Percentiles rank a stretch among this genome's conserved stretches.
These are phyloP conservation scores for Stipa capillata DNA, from an alignment of 176 grass and related monocot species.

Conservation along the genomic window DNA sequence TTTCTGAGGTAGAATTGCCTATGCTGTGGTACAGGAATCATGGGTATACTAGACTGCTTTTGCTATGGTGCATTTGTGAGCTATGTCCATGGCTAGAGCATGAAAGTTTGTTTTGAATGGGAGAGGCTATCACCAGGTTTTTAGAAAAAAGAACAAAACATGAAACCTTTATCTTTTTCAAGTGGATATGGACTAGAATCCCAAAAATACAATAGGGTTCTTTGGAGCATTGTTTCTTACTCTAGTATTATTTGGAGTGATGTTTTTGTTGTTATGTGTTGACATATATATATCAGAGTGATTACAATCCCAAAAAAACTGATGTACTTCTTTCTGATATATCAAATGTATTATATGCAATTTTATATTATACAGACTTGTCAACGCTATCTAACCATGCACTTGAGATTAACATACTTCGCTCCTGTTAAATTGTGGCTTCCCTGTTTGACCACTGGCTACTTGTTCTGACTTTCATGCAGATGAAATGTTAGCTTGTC, in stretches of 20 bases:
- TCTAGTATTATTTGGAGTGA: background rate
- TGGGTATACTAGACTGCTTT: background rate
- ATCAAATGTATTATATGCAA: background rate
- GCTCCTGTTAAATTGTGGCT: background rate
- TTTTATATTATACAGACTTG: background rate
- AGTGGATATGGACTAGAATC: too few relatives aligned
- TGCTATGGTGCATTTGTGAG: background rate
- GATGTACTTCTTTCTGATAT: background rate
- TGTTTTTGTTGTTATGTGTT: too few relatives aligned
- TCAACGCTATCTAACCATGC: background rate
- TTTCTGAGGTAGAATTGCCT: background rate
- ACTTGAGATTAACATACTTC: background rate
- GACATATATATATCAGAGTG: too few relatives aligned
- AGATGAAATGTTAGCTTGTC: slow-evolving; percentile 10
- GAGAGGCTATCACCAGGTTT: background rate
- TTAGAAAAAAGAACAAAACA: background rate
- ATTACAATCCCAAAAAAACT: too few relatives aligned
- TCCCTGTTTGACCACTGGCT: background rate
- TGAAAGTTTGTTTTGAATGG: too few relatives aligned
- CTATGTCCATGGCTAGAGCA: too few relatives aligned
- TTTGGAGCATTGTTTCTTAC: background rate
- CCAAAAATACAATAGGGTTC: background rate
- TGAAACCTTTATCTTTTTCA: too few relatives aligned
- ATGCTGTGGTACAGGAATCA: background rate
- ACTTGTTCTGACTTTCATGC: background rate